Percentiles rank a stretch among this genome's conserved stretches.
These are phyloP conservation scores for Acephala macrosclerotiorum DNA, from an alignment of 2,329 filamentous ascomycete species.

Conservation along the genomic window DNA sequence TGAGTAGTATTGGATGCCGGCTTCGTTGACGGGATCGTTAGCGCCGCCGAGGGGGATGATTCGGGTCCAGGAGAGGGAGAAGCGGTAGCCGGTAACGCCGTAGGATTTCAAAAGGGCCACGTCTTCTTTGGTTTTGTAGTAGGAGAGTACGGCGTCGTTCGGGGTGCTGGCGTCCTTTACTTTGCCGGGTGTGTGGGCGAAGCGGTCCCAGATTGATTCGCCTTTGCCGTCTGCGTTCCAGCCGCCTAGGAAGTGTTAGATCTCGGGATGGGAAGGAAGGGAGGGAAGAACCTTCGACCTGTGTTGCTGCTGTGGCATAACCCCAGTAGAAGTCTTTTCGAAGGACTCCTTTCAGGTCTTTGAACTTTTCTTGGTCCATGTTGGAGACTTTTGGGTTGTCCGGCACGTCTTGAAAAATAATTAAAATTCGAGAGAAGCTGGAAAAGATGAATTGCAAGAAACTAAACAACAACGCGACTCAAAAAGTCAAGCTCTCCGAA, in stretches of 20 bases:
- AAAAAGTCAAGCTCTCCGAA: neutral
- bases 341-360: slow-evolving; percentile 57
- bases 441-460: too few species aligned
- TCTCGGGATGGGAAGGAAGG: too few species aligned
- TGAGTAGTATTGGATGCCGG: slow-evolving; percentile 78
- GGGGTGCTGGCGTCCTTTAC: slow-evolving; percentile 79
- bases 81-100: slow-evolving; percentile 78
- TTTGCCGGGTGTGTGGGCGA: slow-evolving; percentile 80
- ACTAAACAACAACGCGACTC: neutral
- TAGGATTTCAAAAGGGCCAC: slow-evolving; percentile 77
- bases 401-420: too few species aligned
- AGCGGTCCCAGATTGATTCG: slow-evolving; percentile 86
- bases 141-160: slow-evolving; percentile 82
- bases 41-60: slow-evolving; percentile 84
- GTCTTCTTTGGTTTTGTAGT: slow-evolving; percentile 78
- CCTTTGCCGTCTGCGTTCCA: slow-evolving; percentile 76
- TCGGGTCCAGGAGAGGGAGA: slow-evolving; percentile 83
- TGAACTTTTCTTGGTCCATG: slow-evolving; percentile 24
- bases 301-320: slow-evolving; percentile 82
- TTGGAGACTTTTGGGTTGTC: too few species aligned
- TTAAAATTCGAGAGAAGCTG: too few species aligned
- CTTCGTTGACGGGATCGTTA: slow-evolving; percentile 80
- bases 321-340: slow-evolving; percentile 77
- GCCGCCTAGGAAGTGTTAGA: slow-evolving; percentile 55
- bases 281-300: slow-evolving; percentile 65